Base-by-base conservation (phyloP, 1,139 yeast species). In the Kodamaea anthophila region DNA sequence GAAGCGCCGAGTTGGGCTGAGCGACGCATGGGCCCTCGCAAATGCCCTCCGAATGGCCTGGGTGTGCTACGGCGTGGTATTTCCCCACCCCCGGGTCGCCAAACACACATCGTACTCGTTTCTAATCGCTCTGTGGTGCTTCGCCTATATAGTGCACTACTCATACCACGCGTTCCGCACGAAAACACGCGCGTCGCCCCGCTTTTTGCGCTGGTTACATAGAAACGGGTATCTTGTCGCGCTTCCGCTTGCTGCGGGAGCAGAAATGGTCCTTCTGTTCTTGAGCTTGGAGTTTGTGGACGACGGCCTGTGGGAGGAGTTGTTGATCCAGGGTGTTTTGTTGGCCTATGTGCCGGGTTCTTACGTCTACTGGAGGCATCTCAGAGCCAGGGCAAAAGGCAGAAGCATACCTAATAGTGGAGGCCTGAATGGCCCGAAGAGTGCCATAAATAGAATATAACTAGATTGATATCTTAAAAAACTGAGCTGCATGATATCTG, bases 241-340 rank as follows among this genome's bases (percentile, higher is more conserved):
- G 9, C 60, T 65, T 41, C 82, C 83, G 0, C 15, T 67, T 4
- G 49, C 69, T 2, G 47, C 66, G 13, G 38, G 58, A 2, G 60
- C 77, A 24, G 85, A 78, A 47, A 65, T 75, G 57, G 52, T 64
- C n/a, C 49, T 75, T 34, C 43, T 72, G 6, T 67, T 77, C 38
- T 54, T 77, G 35, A 64, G 75, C 33, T 54, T 74, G 30, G 66
- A 61, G 21, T 64, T 64, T 37, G 66, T 62, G 5, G 53, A 56
- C 5, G 68, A 61, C n/a, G 44, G 40, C 18, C 51, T 49, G 47
- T 29, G 43, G 31, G 44, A 55, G 33, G 68, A 60, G 28, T 24
- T 44, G 15, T 34, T 47, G 1, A 38, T 60, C 21, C 53, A 60
- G 41, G 40, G 35, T 1, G 47, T 49, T 2, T 46, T 65, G 21